These are phyloP conservation scores for Eucalyptus paniculata DNA, from an alignment of 345 rosid genomes.

Conservation along the genomic window DNA sequence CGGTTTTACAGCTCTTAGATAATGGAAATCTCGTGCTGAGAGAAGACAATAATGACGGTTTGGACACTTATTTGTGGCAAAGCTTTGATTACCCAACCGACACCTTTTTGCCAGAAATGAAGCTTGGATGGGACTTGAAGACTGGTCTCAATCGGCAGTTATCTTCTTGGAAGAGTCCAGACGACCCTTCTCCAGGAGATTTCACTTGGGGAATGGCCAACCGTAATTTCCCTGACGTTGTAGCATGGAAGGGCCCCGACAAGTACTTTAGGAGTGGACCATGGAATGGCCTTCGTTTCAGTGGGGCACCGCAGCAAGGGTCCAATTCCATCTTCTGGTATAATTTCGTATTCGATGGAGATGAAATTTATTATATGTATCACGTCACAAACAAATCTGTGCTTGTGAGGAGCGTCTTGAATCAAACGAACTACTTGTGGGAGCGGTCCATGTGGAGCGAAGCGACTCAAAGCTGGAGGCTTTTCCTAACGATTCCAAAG, in stretches of 20 bases:
- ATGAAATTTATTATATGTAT: constrained; percentile 10
- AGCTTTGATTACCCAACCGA: constrained; percentile 39
- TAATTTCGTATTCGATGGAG: not conserved
- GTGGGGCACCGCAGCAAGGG: constrained; percentile 7
- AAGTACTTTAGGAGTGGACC: constrained; percentile 3
- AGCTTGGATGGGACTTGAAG: constrained; percentile 16
- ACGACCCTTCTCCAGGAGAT: constrained; percentile 21
- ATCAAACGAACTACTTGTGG: not conserved
- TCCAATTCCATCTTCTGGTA: constrained; percentile 2
- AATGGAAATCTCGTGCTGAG: constrained; percentile 32
- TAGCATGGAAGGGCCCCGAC: not conserved
- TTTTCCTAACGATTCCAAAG: not conserved
- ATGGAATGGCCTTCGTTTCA: constrained; percentile 25
- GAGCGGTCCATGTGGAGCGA: not conserved
- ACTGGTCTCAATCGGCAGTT: not conserved
- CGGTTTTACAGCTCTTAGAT: constrained; percentile 16
- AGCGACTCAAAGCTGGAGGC: not conserved
- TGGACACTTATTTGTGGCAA: constrained; percentile 12
- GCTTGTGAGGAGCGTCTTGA: not conserved
- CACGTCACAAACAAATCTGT: not conserved
- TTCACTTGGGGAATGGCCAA: constrained; percentile 1
- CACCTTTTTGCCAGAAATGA: constrained; percentile 30
- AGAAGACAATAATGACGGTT: not conserved
- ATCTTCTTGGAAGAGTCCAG: constrained; percentile 17
- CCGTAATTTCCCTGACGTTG: constrained; percentile 6